Evolutionary conservation across 192 early-diverging fungal genomes (phyloP).

Genomic region (Umbelopsis vinacea): DNA sequence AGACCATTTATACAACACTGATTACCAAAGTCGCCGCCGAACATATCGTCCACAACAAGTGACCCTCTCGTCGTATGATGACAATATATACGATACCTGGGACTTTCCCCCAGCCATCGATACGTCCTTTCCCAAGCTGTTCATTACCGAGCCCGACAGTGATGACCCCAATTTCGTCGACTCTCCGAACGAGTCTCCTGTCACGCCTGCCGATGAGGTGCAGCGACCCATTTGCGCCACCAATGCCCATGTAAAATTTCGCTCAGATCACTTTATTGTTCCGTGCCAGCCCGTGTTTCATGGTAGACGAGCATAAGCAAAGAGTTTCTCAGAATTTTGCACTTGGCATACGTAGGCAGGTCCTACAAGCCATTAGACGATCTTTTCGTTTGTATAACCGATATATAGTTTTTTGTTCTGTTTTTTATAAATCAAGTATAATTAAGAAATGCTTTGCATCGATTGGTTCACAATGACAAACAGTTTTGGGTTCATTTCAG

Average conservation of each 20-base stretch:
- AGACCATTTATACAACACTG: constrained; percentile 19
- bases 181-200: constrained; percentile 22
- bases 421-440: too few relatives aligned
- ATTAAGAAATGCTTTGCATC: too few relatives aligned
- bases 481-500: too few relatives aligned
- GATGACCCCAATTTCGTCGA: not conserved
- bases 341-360: too few relatives aligned
- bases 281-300: too few relatives aligned
- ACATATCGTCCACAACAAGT: not conserved
- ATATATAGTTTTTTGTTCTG: too few relatives aligned
- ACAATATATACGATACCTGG: constrained; percentile 12
- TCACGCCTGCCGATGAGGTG: constrained; percentile 24
- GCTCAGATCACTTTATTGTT: not conserved
- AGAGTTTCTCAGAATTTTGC: too few relatives aligned
- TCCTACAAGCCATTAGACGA: too few relatives aligned
- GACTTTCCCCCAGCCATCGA: constrained; percentile 18
- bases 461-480: too few relatives aligned
- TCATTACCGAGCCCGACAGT: not conserved
- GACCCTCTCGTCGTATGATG: not conserved
- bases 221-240: not conserved
- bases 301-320: too few relatives aligned
- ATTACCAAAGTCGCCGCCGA: not conserved
- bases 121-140: constrained; percentile 7
- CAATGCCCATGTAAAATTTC: not conserved
- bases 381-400: too few relatives aligned